A percentile compares a stretch with the other conserved stretches of the same genome.
Conservation (phyloP, 352 stramenopile species). For the Pythium scleroteichum region DNA sequence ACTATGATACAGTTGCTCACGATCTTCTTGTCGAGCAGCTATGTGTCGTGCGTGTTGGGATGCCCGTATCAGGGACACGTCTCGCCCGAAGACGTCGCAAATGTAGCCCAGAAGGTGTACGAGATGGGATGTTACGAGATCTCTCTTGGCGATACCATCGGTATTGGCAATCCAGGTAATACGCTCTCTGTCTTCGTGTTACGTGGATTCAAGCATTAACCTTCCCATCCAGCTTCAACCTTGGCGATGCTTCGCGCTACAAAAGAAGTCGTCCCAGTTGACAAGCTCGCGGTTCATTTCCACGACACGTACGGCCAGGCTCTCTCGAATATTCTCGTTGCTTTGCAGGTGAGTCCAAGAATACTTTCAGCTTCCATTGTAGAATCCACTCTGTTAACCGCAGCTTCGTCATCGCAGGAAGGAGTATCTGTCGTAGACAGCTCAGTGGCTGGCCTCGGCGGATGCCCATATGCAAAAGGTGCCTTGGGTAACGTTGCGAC, state of each 20-base stretch:
- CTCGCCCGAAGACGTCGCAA: conserved; percentile 75
- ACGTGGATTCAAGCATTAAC: no score
- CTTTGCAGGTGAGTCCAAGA: conserved; percentile 77
- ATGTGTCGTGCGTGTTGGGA: conserved; percentile 96
- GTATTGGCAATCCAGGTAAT: conserved; percentile 86
- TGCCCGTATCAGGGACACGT: conserved; percentile 96
- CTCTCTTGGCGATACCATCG: conserved; percentile 94
- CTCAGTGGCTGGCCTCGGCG: conserved; percentile 94
- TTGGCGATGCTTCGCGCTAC: conserved; percentile 77
- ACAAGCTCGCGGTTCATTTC: conserved; percentile 95
- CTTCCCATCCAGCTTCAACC: conserved; percentile 55
- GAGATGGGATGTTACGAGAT: conserved; percentile 96
- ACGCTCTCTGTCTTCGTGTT: background rate
- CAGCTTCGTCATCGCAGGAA: conserved; percentile 45
- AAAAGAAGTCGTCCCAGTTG: conserved; percentile 77
- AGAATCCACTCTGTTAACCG: no score
- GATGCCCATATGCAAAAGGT: conserved; percentile 96
- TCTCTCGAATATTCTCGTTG: conserved; percentile 94
- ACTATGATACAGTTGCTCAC: no score
- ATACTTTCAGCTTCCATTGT: no score
- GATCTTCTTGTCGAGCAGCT: no score
- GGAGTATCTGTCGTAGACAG: conserved; percentile 94
- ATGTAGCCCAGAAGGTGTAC: conserved; percentile 82
- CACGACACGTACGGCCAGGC: conserved; percentile 98
- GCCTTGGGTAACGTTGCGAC: conserved; percentile 97